These are phyloP conservation scores for Pisolithus microcarpus DNA, from an alignment of 768 basidiomycete species.

Conservation along the genomic window DNA sequence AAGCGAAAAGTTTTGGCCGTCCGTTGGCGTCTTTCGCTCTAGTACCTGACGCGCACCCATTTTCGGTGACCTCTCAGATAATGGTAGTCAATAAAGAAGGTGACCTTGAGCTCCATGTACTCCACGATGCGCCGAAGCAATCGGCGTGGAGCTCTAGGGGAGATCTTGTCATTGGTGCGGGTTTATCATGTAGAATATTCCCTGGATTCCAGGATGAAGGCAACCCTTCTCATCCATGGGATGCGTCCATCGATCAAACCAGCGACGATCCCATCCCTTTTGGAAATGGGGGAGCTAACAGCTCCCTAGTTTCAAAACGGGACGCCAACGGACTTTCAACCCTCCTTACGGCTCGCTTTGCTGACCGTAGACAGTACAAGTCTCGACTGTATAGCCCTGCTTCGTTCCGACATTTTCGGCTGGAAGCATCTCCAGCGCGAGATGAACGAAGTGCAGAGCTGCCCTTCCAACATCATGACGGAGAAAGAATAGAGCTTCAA, in stretches of 20 bases:
- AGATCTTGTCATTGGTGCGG: conserved; percentile 54
- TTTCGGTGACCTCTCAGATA: conserved; percentile 49
- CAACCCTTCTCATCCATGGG: conserved; percentile 39
- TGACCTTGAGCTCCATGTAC: conserved; percentile 61
- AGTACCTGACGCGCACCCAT: conserved; percentile 41
- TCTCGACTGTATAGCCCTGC: conserved; percentile 42
- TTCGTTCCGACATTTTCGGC: conserved; percentile 37
- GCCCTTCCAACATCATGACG: conserved; percentile 3
- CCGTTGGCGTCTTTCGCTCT: conserved; percentile 65
- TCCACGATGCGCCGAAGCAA: conserved; percentile 68
- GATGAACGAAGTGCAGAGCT: conserved; percentile 13
- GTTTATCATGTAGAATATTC: conserved; percentile 45
- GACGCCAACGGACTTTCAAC: conserved; percentile 56
- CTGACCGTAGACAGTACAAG: conserved; percentile 31
- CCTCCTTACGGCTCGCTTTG: conserved; percentile 18
- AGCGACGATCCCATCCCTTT: conserved; percentile 15
- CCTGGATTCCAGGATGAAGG: conserved; percentile 41
- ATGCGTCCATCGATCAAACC: conserved; percentile 16
- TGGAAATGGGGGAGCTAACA: conserved; percentile 14
- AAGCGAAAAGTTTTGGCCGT: conserved; percentile 60
- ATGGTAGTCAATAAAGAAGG: conserved; percentile 75
- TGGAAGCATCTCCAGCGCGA: conserved; percentile 21
- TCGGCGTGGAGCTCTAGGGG: conserved; percentile 68
- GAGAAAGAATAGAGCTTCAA: conserved; percentile 18
- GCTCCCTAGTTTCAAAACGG: conserved; percentile 27